Evolutionary conservation across 176 grass and related monocot species (phyloP), one percentile per base, ranked within the genome.

Genomic region (Ensete ventricosum): DNA sequence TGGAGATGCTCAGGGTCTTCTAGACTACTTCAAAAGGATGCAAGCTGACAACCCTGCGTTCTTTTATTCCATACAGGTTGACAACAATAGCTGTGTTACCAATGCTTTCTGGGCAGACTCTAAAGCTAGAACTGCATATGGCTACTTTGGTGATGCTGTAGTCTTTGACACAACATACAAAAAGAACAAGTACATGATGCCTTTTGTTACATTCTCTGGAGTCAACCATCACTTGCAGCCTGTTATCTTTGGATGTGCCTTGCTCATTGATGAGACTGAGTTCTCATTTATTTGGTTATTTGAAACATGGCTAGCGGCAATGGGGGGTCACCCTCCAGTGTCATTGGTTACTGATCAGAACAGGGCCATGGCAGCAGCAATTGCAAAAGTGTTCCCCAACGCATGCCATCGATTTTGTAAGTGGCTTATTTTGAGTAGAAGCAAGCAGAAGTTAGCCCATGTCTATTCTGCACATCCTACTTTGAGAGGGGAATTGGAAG

Each of bases 161-260:
- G 89, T 77, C 12, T 93, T 98, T 26, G 94, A 98, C 68, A 98
- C 88, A 16, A 85, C 94, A 34, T 91, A 90, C 69, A 98, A 89
- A 78, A 92, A 93, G 84, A 93, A 87, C 73, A 98, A 91, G 82
- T 79, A 93, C 72, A 90, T 91, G 90, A 85, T 90, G 85, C 94
- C 94, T 12, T 88, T 93, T 72, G 85, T 93, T 54, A 86, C 83
- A 71, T 93, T 98, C 67, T 90, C 88, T 16, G 90, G 94, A 65
- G 67, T 98, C 55, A 98, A 91, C 58, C 94, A 98, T 86, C 94
- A 98, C 82, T 77, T 98, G 81, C 94, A 92, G 50, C 78, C 86
- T 48, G 74, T 93, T 77, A 57, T 89, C 43, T 98, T 93, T 87
- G 90, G 94, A 19, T 91, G 84, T 78, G 88, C 88, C 4, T 82